Conservation (phyloP, 768 basidiomycete genomes). For the Hygrophoropsis aurantiaca region DNA sequence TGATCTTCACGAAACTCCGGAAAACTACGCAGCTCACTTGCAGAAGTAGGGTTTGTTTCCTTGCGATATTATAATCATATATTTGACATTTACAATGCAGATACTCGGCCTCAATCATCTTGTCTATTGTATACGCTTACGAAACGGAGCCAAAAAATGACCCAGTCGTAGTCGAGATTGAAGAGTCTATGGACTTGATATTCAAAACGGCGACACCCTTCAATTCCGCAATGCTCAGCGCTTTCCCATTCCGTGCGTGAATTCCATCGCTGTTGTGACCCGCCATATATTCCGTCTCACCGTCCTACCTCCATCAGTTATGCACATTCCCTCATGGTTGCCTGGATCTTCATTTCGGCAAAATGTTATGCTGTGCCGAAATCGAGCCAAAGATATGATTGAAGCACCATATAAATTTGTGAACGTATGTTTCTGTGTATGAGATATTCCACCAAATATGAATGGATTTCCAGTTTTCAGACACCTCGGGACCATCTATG, state of each 20-base stretch:
- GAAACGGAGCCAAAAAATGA: background rate
- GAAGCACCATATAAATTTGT: background rate
- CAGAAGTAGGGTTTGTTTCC: conserved; percentile 20
- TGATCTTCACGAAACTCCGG: background rate
- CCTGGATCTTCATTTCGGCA: background rate
- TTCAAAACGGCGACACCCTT: background rate
- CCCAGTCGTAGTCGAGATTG: background rate
- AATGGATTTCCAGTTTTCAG: background rate
- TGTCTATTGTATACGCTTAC: background rate
- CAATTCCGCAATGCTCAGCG: conserved; percentile 1
- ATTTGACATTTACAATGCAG: background rate
- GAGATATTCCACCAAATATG: background rate
- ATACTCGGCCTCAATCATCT: background rate
- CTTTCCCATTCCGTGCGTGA: conserved; percentile 6
- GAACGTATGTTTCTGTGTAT: background rate
- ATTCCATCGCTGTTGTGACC: conserved; percentile 3
- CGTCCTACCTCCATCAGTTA: conserved; percentile 1
- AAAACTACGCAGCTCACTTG: background rate
- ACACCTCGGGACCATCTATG: background rate
- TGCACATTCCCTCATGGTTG: background rate
- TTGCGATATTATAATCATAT: background rate
- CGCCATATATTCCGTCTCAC: conserved; percentile 5
- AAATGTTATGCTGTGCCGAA: background rate
- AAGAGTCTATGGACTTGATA: background rate
- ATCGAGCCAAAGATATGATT: background rate